Base-by-base conservation (phyloP, 139 green algal genomes). In the Marvania coccoides region DNA sequence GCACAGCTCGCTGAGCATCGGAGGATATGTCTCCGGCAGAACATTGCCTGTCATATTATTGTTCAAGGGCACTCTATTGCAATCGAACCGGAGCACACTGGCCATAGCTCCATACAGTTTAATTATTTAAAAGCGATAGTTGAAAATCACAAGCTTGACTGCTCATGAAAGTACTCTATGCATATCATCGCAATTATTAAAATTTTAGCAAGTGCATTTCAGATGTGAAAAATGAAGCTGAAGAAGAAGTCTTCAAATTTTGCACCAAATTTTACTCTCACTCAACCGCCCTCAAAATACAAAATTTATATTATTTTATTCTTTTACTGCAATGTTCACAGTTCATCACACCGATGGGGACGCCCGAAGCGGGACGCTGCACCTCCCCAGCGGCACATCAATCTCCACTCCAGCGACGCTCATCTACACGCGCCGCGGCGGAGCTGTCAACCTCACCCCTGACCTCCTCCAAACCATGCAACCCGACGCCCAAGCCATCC, bases 381-480 rank as follows among this genome's bases (percentile, higher is more conserved):
- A 33, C 26, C 55, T 54, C 8, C 14, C 39, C 1, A 28, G 15
- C 40, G 42, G 56, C 6, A 38, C 29, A n/a, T 5, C 39, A 4
- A 62, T 87, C 15, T 39, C 5, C 6, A 90, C 84, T 0, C 84
- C 84, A 0, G 67, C 65, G 1, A 10, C 78, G 1, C 67, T 90
- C 12, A 33, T 86, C 0, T 85, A 86, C 60, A 89, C 80, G 0
- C 62, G 72, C 0, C 51, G 82, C 14, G 84, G 84, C 6, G 59
- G 61, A 3, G 58, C 73, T 2, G 36, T 87, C 6, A 78, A 76
- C 15, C 48, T 89, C 14, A 86, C 77, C 3, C 70, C 77, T 0
- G 84, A 90, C 61, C 47, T 89, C 36, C 35, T 89, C 3, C 71
- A 74, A 2, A 61, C 55, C 5, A 63, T 90, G 12, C 55, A 65